Conservation (phyloP, 2,329 filamentous ascomycete genomes). For the Chaetomium olivaceum region DNA sequence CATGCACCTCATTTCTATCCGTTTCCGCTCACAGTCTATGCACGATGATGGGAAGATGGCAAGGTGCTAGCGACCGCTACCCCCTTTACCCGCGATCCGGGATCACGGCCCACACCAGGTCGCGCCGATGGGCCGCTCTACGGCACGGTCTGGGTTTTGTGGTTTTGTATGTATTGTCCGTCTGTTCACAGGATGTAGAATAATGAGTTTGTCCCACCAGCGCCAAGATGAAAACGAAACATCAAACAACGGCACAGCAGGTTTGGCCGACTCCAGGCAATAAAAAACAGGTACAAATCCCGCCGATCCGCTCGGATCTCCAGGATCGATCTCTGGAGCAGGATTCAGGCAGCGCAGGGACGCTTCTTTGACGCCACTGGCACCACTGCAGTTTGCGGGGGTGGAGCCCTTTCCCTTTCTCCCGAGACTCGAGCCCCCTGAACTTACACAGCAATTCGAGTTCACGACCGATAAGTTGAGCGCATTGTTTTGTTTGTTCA, state of each 20-base stretch:
- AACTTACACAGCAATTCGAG: background rate
- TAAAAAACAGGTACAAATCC: background rate
- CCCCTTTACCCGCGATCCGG: background rate
- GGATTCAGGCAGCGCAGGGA: background rate
- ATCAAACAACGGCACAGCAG: conserved; percentile 4
- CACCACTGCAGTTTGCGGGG: background rate
- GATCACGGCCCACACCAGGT: conserved; percentile 6
- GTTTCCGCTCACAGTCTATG: background rate
- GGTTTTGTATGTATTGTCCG: background rate
- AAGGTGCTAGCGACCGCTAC: background rate
- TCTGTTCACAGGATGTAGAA: background rate
- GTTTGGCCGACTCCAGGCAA: conserved; percentile 1
- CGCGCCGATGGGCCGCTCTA: conserved; percentile 1
- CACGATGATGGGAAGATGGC: background rate
- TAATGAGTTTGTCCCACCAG: background rate
- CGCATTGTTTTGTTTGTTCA: background rate
- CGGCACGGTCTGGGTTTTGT: conserved; percentile 6
- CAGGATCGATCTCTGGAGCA: background rate
- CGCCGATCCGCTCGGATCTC: conserved; percentile 3
- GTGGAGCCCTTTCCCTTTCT: background rate
- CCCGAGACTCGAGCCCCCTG: too few relatives aligned
- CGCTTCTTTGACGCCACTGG: background rate
- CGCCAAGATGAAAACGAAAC: conserved; percentile 6
- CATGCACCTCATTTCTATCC: too few relatives aligned
- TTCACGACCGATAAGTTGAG: background rate